Conservation (phyloP, 257 asterid species). For the Scutellaria baicalensis region DNA sequence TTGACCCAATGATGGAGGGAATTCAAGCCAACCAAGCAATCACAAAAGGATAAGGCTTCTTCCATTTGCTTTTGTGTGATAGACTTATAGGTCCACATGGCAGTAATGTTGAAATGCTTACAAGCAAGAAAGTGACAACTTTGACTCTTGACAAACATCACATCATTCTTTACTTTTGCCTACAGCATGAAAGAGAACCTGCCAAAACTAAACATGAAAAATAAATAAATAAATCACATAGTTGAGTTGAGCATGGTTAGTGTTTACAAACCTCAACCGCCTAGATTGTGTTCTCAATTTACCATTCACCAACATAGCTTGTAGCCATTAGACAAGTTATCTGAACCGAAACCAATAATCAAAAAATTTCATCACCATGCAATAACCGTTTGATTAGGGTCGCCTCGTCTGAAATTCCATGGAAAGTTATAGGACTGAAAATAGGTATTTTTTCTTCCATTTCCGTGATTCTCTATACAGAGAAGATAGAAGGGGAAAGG, state of each 20-base stretch:
- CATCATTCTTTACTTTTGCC: not conserved
- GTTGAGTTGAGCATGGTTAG: not conserved
- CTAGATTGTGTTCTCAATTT: not conserved
- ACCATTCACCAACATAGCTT: too few species aligned
- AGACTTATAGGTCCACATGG: not conserved
- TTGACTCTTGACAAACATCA: not conserved
- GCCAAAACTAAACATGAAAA: not conserved
- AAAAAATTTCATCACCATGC: not conserved
- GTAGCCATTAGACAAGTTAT: not conserved
- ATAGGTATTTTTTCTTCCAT: not conserved
- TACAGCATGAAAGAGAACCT: not conserved
- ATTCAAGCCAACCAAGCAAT: not conserved
- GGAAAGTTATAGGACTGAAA: not conserved
- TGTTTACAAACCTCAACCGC: not conserved
- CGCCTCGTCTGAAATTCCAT: not conserved
- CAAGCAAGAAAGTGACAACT: not conserved
- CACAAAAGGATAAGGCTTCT: not conserved
- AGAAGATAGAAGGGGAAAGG: not conserved
- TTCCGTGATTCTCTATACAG: not conserved
- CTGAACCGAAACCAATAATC: not conserved
- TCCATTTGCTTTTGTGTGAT: not conserved
- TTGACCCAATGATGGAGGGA: not conserved
- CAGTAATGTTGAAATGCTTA: not conserved
- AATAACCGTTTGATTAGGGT: not conserved
- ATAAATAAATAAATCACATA: not conserved